Conservation (phyloP, 164 flowering plant species). For the Echeveria elegans region DNA sequence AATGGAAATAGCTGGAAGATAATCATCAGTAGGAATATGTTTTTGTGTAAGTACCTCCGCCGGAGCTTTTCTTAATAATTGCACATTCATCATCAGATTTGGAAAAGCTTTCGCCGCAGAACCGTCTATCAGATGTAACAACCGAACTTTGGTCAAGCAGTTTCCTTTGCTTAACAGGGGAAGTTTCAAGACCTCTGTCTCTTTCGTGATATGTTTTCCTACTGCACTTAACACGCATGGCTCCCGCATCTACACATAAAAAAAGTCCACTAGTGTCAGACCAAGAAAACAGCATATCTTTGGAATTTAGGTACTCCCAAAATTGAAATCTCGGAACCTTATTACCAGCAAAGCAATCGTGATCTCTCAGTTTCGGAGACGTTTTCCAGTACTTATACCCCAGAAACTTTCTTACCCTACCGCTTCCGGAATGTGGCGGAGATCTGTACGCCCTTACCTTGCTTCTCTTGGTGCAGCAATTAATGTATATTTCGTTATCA, state of each 20-base stretch:
- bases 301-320: neutral
- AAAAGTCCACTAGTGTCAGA: neutral
- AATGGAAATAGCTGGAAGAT: neutral
- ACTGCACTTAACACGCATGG: constrained; percentile 21
- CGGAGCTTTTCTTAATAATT: neutral
- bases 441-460: constrained; percentile 23
- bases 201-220: constrained; percentile 33
- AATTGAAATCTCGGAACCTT: neutral
- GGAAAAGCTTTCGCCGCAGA: constrained; percentile 25
- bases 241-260: neutral
- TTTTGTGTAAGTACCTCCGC: constrained; percentile 15
- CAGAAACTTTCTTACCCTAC: constrained; percentile 32
- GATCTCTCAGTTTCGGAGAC: constrained; percentile 30
- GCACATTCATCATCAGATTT: constrained; percentile 25
- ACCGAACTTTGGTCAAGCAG: constrained; percentile 26
- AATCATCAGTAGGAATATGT: neutral
- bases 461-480: constrained; percentile 16
- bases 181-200: constrained; percentile 51
- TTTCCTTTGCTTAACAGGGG: constrained; percentile 59
- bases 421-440: constrained; percentile 11
- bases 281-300: neutral
- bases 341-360: neutral
- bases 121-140: constrained; percentile 32
- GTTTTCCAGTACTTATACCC: constrained; percentile 36
- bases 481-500: constrained; percentile 29